phyloP scores from a whole-genome alignment of 139 green algal genomes.

The Marvania coccoides region DNA sequence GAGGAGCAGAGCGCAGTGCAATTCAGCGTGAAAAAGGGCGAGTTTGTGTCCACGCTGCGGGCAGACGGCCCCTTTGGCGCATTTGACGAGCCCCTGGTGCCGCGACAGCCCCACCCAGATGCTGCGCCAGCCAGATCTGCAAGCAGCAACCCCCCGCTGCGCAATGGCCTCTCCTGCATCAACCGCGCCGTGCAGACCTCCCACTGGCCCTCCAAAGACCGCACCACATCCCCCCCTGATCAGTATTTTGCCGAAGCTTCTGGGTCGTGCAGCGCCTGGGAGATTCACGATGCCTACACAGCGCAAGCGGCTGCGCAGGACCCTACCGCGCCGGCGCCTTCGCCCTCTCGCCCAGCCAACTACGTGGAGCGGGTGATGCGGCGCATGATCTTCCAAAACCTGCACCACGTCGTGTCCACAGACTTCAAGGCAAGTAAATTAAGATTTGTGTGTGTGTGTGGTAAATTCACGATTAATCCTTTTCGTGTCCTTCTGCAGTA shows the following conservation, averaged over 20 bases:
- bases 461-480: not conserved
- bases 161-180: constrained; percentile 91
- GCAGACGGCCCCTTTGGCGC: too few relatives aligned
- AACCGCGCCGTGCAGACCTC: constrained; percentile 72
- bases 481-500: constrained; percentile 41
- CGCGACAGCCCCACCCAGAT: not conserved
- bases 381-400: constrained; percentile 88
- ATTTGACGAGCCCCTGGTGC: too few relatives aligned
- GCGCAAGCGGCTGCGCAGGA: not conserved
- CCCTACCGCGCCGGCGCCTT: not conserved
- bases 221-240: constrained; percentile 70
- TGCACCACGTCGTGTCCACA: constrained; percentile 69
- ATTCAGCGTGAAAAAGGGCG: not conserved
- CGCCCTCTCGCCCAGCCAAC: not conserved
- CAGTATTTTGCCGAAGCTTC: constrained; percentile 49
- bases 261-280: constrained; percentile 68
- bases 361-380: constrained; percentile 54
- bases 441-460: not conserved
- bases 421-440: constrained; percentile 71
- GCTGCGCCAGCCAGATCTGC: not conserved
- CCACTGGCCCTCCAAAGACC: constrained; percentile 45
- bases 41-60: too few relatives aligned
- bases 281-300: constrained; percentile 90
- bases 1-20: too few relatives aligned
- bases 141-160: constrained; percentile 49